Percentiles rank a stretch among this genome's conserved stretches.
Conservation (phyloP, 1,284 basidiomycete genomes). For the Phellopilus nigrolimitatus region DNA sequence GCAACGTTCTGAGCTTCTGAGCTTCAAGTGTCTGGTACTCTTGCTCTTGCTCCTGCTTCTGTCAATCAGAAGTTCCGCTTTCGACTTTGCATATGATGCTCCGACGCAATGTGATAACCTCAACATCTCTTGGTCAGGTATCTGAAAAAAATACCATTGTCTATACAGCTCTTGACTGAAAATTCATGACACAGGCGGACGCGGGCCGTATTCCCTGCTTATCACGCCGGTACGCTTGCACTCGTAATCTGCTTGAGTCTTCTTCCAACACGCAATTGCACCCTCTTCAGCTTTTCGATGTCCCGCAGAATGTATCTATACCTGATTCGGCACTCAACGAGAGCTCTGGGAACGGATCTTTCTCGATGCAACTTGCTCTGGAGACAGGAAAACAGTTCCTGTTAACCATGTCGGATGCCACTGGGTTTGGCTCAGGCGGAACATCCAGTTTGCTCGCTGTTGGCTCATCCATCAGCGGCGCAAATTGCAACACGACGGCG, state of each 20-base stretch:
- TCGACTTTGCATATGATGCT: conserved; percentile 45
- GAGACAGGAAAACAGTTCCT: conserved; percentile 40
- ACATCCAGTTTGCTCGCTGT: conserved; percentile 48
- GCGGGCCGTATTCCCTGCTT: conserved; percentile 52
- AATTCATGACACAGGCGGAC: conserved; percentile 44
- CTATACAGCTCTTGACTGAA: conserved; percentile 11
- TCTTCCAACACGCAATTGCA: background rate
- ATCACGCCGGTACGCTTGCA: conserved; percentile 53
- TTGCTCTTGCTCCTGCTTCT: conserved; percentile 8
- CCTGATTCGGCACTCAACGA: conserved; percentile 50
- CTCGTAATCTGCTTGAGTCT: conserved; percentile 2
- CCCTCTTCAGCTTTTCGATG: conserved; percentile 42
- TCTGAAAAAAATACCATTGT: conserved; percentile 22
- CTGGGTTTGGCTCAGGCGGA: conserved; percentile 64
- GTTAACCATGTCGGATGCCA: conserved; percentile 66
- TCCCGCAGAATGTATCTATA: conserved; percentile 50
- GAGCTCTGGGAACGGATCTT: conserved; percentile 45
- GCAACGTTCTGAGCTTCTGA: background rate
- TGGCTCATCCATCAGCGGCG: conserved; percentile 39
- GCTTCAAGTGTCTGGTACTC: conserved; percentile 19
- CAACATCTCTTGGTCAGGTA: conserved; percentile 59
- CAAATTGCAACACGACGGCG: conserved; percentile 48
- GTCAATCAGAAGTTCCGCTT: conserved; percentile 31
- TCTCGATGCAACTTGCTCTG: conserved; percentile 42
- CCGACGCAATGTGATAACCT: conserved; percentile 60